Conservation (phyloP, 306 rosid genomes). For the Vigna reflexopilosa region DNA sequence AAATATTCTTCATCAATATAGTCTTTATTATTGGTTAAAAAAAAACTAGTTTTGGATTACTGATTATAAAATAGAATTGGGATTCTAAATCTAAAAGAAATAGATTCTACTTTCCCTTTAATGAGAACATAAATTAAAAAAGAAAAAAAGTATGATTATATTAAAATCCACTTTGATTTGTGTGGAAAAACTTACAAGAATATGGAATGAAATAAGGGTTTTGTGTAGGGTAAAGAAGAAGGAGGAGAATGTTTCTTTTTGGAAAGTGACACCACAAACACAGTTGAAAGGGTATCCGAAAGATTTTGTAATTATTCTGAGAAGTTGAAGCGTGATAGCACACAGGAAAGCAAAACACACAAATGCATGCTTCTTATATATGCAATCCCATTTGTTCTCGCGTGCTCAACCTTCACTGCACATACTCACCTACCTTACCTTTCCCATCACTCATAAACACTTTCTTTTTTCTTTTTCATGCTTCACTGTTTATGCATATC, state of each 20-base stretch:
- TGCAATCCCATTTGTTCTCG: conserved; percentile 3
- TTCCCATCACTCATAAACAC: neutral
- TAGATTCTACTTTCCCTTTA: too few relatives aligned
- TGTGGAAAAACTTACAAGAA: neutral
- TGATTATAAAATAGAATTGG: too few relatives aligned
- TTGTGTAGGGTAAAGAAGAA: conserved; percentile 5
- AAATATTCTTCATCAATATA: too few relatives aligned
- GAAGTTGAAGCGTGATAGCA: conserved; percentile 33
- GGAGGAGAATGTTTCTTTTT: conserved; percentile 23
- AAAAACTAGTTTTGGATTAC: too few relatives aligned
- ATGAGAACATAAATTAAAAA: too few relatives aligned
- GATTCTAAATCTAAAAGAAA: too few relatives aligned
- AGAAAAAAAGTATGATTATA: too few relatives aligned
- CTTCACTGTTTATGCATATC: neutral
- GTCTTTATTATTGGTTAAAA: too few relatives aligned
- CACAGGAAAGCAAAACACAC: conserved; percentile 23
- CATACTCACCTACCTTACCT: conserved; percentile 28
- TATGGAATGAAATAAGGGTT: neutral
- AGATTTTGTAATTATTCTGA: conserved; percentile 30
- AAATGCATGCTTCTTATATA: conserved; percentile 4
- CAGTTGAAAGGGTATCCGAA: neutral
- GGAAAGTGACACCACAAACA: conserved; percentile 16
- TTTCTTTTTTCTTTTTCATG: too few relatives aligned
- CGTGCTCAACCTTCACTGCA: conserved; percentile 31
- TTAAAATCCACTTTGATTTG: neutral